Base-by-base conservation (phyloP, 2,329 filamentous ascomycete species). In the Biscogniauxia marginata region DNA sequence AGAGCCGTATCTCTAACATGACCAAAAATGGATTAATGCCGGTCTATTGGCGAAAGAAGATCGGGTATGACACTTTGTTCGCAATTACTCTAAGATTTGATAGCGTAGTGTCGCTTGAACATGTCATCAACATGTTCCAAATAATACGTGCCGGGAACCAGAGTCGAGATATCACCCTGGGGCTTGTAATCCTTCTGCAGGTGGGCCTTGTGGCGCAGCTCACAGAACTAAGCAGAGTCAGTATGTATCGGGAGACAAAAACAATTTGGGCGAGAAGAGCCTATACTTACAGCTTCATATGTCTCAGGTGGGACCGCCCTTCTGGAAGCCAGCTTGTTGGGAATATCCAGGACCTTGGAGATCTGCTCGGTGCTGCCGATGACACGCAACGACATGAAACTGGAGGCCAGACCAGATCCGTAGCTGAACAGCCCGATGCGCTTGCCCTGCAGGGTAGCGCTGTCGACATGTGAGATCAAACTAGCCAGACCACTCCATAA, bases 191-290 rank as follows among this genome's bases (percentile, higher is more conserved):
- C 78, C 80, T 93, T 93, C 80, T 92, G 84, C 63, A 93, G 80
- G 73, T 95, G 90, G 54, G 90, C 90, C 75, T 91, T 84, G 77
- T 95, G 89, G 72, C 90, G 88, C 65, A 93, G 81, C 54, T 88
- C 78, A 77, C 90, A 93, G 82, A 92, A 88, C 85, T 90, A 60
- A 47, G 49, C 30, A 52, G 9, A 47, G 65, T 71, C 65, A 71
- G 67, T 52, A 9, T 59, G 2, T 11, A 18, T 21, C 7, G 19
- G 21, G 18, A 18, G 8, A 46, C 18, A 18, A 20, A n/a, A 3
- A 4, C 8, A 7, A 4, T 39, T 39, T 5, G 9, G 8, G 7
- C 22, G n/a, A n/a, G n/a, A 24, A 18, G n/a, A 49, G 22, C 47
- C 50, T 43, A 3, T 45, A 76, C 84, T 79, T 79, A 90, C 88